Conservation (phyloP, 768 basidiomycete species). For the Pleurotus pulmonarius region DNA sequence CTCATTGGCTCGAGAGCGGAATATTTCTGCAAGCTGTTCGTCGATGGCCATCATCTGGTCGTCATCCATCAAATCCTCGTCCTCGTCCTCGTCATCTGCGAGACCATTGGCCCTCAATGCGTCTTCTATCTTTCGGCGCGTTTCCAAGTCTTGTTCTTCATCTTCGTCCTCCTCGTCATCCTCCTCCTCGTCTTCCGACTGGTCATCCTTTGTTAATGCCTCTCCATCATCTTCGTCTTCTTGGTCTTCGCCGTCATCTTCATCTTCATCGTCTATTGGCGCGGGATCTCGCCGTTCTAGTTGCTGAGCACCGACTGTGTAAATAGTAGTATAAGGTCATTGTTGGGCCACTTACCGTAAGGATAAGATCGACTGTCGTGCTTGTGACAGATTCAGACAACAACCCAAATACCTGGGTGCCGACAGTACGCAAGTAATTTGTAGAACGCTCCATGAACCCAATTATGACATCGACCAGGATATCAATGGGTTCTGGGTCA, state of each 20-base stretch:
- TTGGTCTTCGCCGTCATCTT: constrained; percentile 39
- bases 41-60: constrained; percentile 98
- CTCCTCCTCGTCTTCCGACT: constrained; percentile 32
- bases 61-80: constrained; percentile 84
- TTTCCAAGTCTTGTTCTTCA: constrained; percentile 53
- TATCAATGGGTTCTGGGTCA: constrained; percentile 66
- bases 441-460: constrained; percentile 84
- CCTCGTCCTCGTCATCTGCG: constrained; percentile 46
- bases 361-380: constrained; percentile 75
- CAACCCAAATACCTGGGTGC: constrained; percentile 75
- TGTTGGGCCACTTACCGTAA: constrained; percentile 54
- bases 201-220: constrained; percentile 12
- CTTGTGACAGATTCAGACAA: constrained; percentile 63
- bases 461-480: constrained; percentile 87
- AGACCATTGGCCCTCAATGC: constrained; percentile 58
- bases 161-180: constrained; percentile 36
- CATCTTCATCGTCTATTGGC: constrained; percentile 45
- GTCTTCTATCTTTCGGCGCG: constrained; percentile 66
- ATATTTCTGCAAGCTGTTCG: constrained; percentile 84
- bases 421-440: constrained; percentile 74
- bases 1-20: constrained; percentile 62
- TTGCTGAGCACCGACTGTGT: constrained; percentile 52
- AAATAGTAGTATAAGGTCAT: too few species aligned
- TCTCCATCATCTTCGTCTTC: constrained; percentile 28
- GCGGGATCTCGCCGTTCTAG: constrained; percentile 66